These are phyloP conservation scores for Talaromyces sp. DNA, from an alignment of 2,329 filamentous ascomycete species.

Conservation along the genomic window DNA sequence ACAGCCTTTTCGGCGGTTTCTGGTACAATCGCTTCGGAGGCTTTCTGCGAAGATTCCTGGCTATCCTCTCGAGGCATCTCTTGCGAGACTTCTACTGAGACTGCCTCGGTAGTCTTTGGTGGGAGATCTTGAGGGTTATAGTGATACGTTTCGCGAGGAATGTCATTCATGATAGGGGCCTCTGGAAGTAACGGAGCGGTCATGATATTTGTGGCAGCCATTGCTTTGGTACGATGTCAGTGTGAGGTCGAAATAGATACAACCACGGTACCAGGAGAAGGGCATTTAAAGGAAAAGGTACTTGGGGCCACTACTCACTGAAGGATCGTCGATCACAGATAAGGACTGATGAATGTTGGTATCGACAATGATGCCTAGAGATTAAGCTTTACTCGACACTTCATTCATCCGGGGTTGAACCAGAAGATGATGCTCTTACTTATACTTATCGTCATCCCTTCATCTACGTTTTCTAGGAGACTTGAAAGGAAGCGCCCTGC, in stretches of 20 bases:
- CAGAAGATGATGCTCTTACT: conserved; percentile 20
- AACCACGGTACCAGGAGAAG: background rate
- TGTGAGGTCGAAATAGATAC: background rate
- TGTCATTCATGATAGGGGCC: conserved; percentile 6
- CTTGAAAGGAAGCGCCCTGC: background rate
- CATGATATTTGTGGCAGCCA: conserved; percentile 14
- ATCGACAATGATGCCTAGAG: background rate
- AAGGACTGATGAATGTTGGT: background rate
- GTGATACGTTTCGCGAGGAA: background rate
- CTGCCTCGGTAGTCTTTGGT: background rate
- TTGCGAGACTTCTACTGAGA: background rate
- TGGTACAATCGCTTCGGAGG: background rate
- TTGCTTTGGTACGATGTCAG: background rate
- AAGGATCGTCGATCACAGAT: background rate
- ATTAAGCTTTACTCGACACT: background rate
- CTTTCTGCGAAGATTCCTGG: background rate
- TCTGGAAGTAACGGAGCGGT: conserved; percentile 7
- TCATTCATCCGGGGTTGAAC: conserved; percentile 15
- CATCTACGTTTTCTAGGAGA: background rate
- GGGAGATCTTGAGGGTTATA: conserved; percentile 2
- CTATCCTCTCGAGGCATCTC: background rate
- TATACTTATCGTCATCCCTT: conserved; percentile 9
- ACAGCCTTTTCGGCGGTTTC: background rate
- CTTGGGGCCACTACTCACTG: background rate
- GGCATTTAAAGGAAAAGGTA: background rate